Evolutionary conservation across 768 basidiomycete species (phyloP), one percentile per base, ranked within the genome.

Genomic region (Trametes elegans): DNA sequence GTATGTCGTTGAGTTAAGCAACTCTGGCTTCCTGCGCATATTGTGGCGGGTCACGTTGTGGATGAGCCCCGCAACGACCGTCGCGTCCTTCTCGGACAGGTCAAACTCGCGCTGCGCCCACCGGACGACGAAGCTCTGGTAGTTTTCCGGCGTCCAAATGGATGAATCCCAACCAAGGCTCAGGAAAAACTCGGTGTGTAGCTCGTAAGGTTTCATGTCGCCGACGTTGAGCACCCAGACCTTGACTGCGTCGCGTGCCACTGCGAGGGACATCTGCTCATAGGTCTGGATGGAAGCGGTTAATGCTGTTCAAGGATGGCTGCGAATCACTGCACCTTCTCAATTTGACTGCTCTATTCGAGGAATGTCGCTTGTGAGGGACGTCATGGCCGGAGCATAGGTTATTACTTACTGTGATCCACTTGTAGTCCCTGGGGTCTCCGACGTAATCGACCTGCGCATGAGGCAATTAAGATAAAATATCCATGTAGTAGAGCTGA

Each of bases 191-290:
- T 88, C 85, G 27, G 75, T 83, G 47, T 84, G 80, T 47, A 85
- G 79, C 61, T 90, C 88, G 57, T 84, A 84, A 2, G 85, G 86
- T 66, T 88, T 88, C 47, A 90, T 69, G 61, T 88, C 86, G 14
- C 88, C 88, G 50, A 90, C 86, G 65, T 88, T 90, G 50, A 90
- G 68, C 39, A 90, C 78, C 85, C 85, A 88, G 41, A 90, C 70
- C 14, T 74, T 74, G 11, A 73, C 78, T 7, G 84, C 84, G 24
- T 82, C 72, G 24, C 82, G 79, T 16, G 80, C 78, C 11, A 81
- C 74, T 0, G 85, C 83, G 19, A 86, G 72, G 21, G 83, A 82
- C 77, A 90, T 78, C 72, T 88, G 85, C 59, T 90, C 84, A 67
- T 79, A 82, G 7, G 80, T 75, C 80, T 81, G 48, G 6, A 26